A percentile compares a stretch with the other conserved stretches of the same genome.
Conservation (phyloP, 176 grass and related monocot species). For the Aechmea fasciata region DNA sequence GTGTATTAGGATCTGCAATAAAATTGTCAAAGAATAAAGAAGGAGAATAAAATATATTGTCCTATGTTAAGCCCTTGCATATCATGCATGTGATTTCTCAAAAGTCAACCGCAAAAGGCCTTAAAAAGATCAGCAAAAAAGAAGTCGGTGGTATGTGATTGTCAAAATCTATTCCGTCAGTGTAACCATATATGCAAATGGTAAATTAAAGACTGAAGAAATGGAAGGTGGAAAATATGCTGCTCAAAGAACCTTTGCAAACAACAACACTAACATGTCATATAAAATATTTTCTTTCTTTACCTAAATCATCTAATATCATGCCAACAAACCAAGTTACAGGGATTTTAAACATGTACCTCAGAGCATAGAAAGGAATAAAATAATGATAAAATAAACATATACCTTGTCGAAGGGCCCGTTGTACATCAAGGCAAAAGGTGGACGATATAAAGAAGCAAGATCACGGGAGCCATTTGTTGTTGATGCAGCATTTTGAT, state of each 20-base stretch:
- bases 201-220: not conserved
- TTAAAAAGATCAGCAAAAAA: not conserved
- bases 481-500: slow-evolving; percentile 36
- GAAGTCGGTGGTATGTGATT: not conserved
- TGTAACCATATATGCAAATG: not conserved
- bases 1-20: not conserved
- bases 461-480: slow-evolving; percentile 40
- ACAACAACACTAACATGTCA: not conserved
- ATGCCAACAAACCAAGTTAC: not conserved
- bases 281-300: not conserved
- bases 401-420: slow-evolving; percentile 85
- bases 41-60: too few relatives aligned
- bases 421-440: slow-evolving; percentile 86
- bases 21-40: not conserved
- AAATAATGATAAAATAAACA: slow-evolving; percentile 1
- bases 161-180: not conserved
- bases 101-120: not conserved
- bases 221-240: not conserved
- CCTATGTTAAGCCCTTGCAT: not conserved
- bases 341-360: not conserved
- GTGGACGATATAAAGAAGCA: slow-evolving; percentile 84
- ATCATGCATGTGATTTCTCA: not conserved
- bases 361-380: not conserved
- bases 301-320: not conserved
- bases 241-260: not conserved